Evolutionary conservation across 2,329 filamentous ascomycete species (phyloP), one percentile per base, ranked within the genome.

Genomic region (Verticillium albo-atrum): DNA sequence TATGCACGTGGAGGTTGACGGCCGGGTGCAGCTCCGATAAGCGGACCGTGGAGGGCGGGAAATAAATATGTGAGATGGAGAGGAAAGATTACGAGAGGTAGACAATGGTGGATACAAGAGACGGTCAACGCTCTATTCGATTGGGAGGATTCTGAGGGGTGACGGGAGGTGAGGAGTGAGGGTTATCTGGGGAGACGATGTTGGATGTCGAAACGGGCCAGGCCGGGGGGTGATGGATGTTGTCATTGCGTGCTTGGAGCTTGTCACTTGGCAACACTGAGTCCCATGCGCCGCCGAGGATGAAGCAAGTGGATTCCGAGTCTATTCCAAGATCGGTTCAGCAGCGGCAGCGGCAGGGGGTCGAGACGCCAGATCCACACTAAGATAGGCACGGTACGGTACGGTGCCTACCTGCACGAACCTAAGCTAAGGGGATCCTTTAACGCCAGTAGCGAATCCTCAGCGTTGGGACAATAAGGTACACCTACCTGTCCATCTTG

Each of bases 161-260:
- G 12, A n/a, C 7, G 23, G 37, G 23, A 28, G 30, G 7, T 20
- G 27, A 32, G 23, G 17, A 34, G n/a, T 32, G 27, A 32, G 26
- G 28, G 28, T 54, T 30, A 23, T 32, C 27, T 20, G 27, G 28
- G 52, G 28, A 54, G 52, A 12, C 30, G 28, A 34, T 34, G 28
- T 34, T 25, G n/a, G 26, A 56, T 14, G 54, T 26, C 23, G 20
- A 55, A 32, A 17, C n/a, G 20, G 30, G 20, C 54, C 54, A n/a
- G n/a, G n/a, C n/a, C n/a, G n/a, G n/a, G 32, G 54, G 54, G 30
- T 23, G 20, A 55, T 28, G 32, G 30, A 37, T 35, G 25, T 34
- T 37, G 30, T 23, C 34, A 56, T 56, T 35, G 54, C 54, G 54
- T 56, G 54, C 54, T 56, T 37, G 35, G 35, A 26, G 35, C 54